phyloP scores from a whole-genome alignment of 139 green algal species.

The Dunaliella primolecta region DNA sequence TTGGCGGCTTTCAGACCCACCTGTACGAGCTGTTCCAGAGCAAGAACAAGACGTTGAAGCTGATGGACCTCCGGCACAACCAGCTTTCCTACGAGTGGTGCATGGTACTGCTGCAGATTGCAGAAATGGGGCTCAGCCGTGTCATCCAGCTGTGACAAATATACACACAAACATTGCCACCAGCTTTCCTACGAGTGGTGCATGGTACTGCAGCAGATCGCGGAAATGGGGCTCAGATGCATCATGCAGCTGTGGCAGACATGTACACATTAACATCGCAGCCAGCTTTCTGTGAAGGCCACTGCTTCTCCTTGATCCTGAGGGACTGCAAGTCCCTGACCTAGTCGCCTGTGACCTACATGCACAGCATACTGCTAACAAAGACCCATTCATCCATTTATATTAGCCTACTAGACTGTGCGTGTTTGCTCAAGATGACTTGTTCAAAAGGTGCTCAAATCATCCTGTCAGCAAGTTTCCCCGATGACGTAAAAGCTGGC shows the following conservation, averaged over 20 bases:
- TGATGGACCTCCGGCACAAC: slow-evolving; percentile 8
- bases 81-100: slow-evolving; percentile 7
- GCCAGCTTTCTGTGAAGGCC: not conserved
- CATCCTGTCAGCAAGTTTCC: too few relatives aligned
- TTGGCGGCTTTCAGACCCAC: slow-evolving; percentile 2
- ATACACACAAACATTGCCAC: too few relatives aligned
- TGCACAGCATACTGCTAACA: too few relatives aligned
- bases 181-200: too few relatives aligned
- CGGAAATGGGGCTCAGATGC: not conserved
- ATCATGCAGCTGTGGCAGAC: not conserved
- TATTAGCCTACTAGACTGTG: too few relatives aligned
- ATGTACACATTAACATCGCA: not conserved
- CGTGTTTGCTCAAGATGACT: too few relatives aligned
- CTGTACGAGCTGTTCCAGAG: not conserved
- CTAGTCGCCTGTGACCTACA: too few relatives aligned
- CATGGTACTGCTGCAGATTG: not conserved
- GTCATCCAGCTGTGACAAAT: not conserved
- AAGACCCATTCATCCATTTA: too few relatives aligned
- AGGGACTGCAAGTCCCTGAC: too few relatives aligned
- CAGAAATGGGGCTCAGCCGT: not conserved
- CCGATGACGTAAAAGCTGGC: too few relatives aligned
- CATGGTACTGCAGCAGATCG: too few relatives aligned
- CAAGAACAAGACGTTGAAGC: not conserved
- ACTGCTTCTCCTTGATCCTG: not conserved
- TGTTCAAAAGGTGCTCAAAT: too few relatives aligned